A percentile compares a stretch with the other conserved stretches of the same genome.
Conservation (phyloP, 1,284 basidiomycete genomes). For the Athelia psychrophila region DNA sequence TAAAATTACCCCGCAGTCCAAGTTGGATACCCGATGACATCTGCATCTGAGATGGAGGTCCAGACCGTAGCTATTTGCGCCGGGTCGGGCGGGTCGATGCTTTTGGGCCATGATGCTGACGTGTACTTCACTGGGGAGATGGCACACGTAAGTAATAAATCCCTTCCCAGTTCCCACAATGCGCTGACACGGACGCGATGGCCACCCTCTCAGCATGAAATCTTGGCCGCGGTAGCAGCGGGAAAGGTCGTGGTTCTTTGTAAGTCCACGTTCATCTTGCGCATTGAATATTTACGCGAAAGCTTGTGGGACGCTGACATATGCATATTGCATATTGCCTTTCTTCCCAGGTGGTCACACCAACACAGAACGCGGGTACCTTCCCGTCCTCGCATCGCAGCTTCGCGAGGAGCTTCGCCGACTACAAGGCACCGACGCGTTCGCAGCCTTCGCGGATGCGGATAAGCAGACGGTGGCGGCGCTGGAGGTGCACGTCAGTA, state of each 20-base stretch:
- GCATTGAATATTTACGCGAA: constrained; percentile 18
- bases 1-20: constrained; percentile 55
- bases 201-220: constrained; percentile 62
- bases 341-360: constrained; percentile 69
- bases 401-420: constrained; percentile 50
- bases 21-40: constrained; percentile 54
- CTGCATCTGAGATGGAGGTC: constrained; percentile 11
- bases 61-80: constrained; percentile 68
- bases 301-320: constrained; percentile 14
- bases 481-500: constrained; percentile 57
- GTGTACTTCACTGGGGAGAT: constrained; percentile 92
- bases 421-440: constrained; percentile 8
- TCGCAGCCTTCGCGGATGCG: constrained; percentile 2
- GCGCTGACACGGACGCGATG: constrained; percentile 7
- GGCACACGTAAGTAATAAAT: constrained; percentile 62
- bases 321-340: neutral
- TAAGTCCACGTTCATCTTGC: constrained; percentile 30
- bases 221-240: constrained; percentile 70
- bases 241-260: constrained; percentile 81
- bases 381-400: constrained; percentile 64
- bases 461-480: constrained; percentile 29
- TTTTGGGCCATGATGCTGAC: constrained; percentile 70
- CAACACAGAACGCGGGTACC: constrained; percentile 88
- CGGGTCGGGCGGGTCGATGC: constrained; percentile 77
- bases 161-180: constrained; percentile 9